phyloP scores from a whole-genome alignment of 176 grass and related monocot genomes.

The Oryza brachyantha region DNA sequence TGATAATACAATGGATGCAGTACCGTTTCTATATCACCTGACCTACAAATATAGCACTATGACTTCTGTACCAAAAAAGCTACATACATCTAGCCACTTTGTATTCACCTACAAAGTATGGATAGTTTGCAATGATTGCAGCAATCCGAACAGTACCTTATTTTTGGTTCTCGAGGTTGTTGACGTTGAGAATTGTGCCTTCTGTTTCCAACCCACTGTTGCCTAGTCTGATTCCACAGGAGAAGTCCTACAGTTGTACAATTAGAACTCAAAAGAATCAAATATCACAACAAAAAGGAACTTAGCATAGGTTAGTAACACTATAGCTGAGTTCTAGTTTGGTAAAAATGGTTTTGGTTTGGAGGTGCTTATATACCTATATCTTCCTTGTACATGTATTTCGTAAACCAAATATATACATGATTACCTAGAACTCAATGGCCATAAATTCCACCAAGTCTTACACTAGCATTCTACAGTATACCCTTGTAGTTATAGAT shows the following conservation, averaged over 20 bases:
- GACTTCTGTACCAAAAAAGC: neutral
- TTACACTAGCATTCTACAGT: neutral
- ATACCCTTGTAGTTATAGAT: no score
- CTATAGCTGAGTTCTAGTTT: neutral
- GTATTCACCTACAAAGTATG: neutral
- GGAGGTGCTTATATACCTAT: neutral
- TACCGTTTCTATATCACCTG: neutral
- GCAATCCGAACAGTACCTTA: conserved; percentile 54
- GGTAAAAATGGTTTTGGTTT: neutral
- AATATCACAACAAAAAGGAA: neutral
- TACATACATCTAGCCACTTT: neutral
- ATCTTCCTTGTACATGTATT: neutral
- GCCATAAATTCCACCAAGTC: neutral
- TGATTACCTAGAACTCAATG: neutral
- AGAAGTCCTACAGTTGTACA: conserved; percentile 58
- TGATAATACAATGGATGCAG: neutral
- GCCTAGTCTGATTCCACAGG: conserved; percentile 83
- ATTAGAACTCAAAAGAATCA: neutral
- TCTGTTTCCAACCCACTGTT: conserved; percentile 76
- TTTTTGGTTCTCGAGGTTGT: conserved; percentile 49
- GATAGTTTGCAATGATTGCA: neutral
- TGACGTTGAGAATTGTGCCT: conserved; percentile 37
- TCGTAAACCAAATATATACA: neutral
- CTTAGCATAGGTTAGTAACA: neutral
- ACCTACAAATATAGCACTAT: neutral